Conservation (phyloP, 1,139 yeast species). For the Blastobotrys raffinosifermentans region DNA sequence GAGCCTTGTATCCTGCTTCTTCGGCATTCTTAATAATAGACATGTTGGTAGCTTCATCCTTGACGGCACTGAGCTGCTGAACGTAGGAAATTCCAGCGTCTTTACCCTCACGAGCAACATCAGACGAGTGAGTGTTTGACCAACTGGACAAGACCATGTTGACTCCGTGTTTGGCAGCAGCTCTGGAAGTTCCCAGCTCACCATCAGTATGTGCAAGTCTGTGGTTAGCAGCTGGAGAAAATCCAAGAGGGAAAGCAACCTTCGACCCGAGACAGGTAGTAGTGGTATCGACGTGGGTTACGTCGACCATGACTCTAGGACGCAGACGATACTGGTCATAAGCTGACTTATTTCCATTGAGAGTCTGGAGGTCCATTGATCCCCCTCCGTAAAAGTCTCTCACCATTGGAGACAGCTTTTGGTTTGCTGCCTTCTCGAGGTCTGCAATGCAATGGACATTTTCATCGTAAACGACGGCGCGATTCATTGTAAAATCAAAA, state of each 20-base stretch:
- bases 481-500: conserved; percentile 11
- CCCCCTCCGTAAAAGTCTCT: conserved; percentile 32
- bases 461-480: conserved; percentile 11
- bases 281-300: conserved; percentile 32
- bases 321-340: conserved; percentile 30
- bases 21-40: conserved; percentile 44
- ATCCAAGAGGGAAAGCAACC: conserved; percentile 48
- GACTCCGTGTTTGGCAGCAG: conserved; percentile 26
- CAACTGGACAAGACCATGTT: conserved; percentile 30
- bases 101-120: conserved; percentile 18
- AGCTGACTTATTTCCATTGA: conserved; percentile 25
- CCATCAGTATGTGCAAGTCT: conserved; percentile 57
- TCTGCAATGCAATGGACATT: conserved; percentile 16
- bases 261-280: conserved; percentile 37
- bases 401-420: conserved; percentile 20
- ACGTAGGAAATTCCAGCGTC: conserved; percentile 24
- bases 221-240: conserved; percentile 60
- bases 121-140: conserved; percentile 26
- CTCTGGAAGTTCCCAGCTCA: conserved; percentile 38
- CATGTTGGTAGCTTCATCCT: conserved; percentile 38
- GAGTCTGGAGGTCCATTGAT: conserved; percentile 28
- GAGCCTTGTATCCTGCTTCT: conserved; percentile 46
- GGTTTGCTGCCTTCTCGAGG: conserved; percentile 17
- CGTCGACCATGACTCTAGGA: conserved; percentile 40
- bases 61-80: conserved; percentile 41